phyloP scores from a whole-genome alignment of 306 rosid genomes.

The Rubus parviflorus region DNA sequence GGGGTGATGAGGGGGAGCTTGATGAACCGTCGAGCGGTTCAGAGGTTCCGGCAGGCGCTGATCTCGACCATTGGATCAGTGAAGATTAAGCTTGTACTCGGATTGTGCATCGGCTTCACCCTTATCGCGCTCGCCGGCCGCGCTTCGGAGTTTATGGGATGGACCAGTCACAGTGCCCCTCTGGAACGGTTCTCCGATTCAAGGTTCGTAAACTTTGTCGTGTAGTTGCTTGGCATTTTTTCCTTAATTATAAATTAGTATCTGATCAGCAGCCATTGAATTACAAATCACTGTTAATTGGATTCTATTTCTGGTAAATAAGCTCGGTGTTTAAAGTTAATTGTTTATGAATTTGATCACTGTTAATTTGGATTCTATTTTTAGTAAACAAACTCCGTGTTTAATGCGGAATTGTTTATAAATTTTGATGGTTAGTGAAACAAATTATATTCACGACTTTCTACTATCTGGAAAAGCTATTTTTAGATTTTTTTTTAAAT shows the following conservation, averaged over 20 bases:
- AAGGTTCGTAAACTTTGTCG: constrained; percentile 45
- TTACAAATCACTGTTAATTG: neutral
- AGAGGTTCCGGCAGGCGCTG: constrained; percentile 58
- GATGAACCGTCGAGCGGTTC: constrained; percentile 64
- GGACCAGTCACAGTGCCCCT: constrained; percentile 40
- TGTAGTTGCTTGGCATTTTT: neutral
- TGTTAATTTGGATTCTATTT: neutral
- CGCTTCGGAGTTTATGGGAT: constrained; percentile 50
- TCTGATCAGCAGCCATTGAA: neutral
- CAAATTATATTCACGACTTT: neutral
- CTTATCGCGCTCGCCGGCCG: constrained; percentile 46
- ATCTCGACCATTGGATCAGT: constrained; percentile 63
- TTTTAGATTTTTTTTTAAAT: neutral
- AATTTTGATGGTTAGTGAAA: too few species aligned
- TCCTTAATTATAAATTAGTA: too few species aligned
- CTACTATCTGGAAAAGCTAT: neutral
- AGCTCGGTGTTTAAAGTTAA: neutral
- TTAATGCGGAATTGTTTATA: too few species aligned
- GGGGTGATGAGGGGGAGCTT: constrained; percentile 65
- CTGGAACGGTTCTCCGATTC: constrained; percentile 38
- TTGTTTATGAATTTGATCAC: neutral
- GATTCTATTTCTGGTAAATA: neutral
- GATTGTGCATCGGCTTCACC: constrained; percentile 58
- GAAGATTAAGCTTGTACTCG: constrained; percentile 72
- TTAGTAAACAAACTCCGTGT: neutral